Conservation (phyloP, 768 basidiomycete species). For the Boletus rufocinnamomeus region DNA sequence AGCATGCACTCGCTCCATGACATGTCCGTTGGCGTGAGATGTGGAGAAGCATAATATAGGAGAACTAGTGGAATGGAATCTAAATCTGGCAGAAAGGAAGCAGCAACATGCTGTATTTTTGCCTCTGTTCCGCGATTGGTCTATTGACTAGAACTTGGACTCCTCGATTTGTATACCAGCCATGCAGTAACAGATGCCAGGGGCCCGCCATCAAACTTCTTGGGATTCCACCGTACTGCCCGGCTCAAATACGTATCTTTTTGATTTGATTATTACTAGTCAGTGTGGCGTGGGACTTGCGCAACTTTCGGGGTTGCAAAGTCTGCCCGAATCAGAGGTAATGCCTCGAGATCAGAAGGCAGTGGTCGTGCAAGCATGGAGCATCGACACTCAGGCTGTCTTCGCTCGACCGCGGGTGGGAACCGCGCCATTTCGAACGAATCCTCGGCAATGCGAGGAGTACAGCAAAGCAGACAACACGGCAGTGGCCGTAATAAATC, state of each 20-base stretch:
- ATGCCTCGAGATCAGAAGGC: not conserved
- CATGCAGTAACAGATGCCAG: not conserved
- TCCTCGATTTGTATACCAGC: not conserved
- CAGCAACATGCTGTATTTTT: not conserved
- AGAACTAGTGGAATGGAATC: not conserved
- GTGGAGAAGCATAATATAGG: no score
- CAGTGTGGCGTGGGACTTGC: not conserved
- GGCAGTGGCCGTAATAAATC: not conserved
- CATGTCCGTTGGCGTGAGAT: not conserved
- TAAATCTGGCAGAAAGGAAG: no score
- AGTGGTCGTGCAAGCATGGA: not conserved
- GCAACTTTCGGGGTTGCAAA: no score
- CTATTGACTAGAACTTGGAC: not conserved
- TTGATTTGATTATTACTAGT: not conserved
- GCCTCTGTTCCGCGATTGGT: not conserved
- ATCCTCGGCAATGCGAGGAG: no score
- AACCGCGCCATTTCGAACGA: no score
- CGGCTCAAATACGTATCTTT: not conserved
- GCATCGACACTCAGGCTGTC: no score
- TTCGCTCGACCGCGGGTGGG: no score
- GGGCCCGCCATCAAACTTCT: not conserved
- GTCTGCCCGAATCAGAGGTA: not conserved
- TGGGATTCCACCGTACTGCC: not conserved
- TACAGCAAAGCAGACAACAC: no score
- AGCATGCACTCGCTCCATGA: not conserved